These are phyloP conservation scores for Plasmodium yoelii DNA, from an alignment of 169 alveolate species.

Conservation along the genomic window DNA sequence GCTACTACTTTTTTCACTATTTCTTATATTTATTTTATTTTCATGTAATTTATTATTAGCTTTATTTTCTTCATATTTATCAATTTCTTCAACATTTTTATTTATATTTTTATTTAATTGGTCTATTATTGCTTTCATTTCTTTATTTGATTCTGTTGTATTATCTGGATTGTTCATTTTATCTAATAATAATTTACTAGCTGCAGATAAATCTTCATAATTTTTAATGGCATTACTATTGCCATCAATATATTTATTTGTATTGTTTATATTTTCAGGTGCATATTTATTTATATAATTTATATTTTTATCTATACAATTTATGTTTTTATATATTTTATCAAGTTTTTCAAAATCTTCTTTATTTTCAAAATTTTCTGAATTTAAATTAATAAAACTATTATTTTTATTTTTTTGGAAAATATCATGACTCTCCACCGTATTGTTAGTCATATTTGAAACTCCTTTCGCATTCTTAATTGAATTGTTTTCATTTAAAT, in stretches of 20 bases:
- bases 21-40: background rate
- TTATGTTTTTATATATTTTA: slow-evolving; percentile 58
- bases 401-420: slow-evolving; percentile 15
- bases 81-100: slow-evolving; percentile 2
- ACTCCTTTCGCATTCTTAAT: background rate
- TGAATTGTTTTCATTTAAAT: background rate
- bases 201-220: slow-evolving; percentile 24
- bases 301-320: slow-evolving; percentile 61
- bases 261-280: slow-evolving; percentile 31
- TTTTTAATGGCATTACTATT: slow-evolving; percentile 10
- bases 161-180: slow-evolving; percentile 9
- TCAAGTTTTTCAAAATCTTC: slow-evolving; percentile 50
- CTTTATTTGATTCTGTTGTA: slow-evolving; percentile 28
- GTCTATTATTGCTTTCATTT: slow-evolving; percentile 20
- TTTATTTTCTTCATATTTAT: background rate
- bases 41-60: background rate
- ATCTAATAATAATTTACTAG: slow-evolving; percentile 26
- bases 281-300: slow-evolving; percentile 43
- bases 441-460: background rate
- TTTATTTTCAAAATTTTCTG: slow-evolving; percentile 27
- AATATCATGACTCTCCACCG: background rate
- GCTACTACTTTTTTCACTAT: background rate
- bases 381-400: slow-evolving; percentile 3
- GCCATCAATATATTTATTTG: slow-evolving; percentile 15
- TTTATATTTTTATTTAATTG: slow-evolving; percentile 22